Base-by-base conservation (phyloP, 2,329 filamentous ascomycete species). In the Pezicula carpinea region DNA sequence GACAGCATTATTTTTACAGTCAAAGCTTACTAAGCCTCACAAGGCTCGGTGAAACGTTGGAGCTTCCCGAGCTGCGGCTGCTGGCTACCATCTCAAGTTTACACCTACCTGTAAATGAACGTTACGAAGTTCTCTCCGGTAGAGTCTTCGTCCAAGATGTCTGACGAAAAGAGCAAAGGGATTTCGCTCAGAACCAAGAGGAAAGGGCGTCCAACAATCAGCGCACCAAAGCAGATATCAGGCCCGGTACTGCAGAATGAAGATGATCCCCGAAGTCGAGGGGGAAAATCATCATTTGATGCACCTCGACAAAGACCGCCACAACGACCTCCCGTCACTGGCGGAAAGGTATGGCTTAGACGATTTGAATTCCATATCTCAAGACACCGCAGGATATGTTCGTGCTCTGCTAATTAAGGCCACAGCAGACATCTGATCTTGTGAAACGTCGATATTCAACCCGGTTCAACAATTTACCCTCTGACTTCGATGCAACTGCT, bases 381-480 rank as follows among this genome's bases (percentile, higher is more conserved):
- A 41, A n/a, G 14, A 14, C 40, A 14, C 7, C 7, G 10, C 14
- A 15, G 11, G 26, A 38, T 36, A 31, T 47, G 15, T 26, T 35
- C 3, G 29, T n/a, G 17, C 23, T 34, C 34, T 2, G 5, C 32
- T 43, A 51, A 51, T 55, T 42, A 51, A 33, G 26, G 4, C 13
- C 23, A 31, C 32, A 21, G 6, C 34, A 66, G 79, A 84, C 81
- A 1, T 80, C 80, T 19, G 92, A 99, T 66, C 75, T 97, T 45
- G 91, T 99, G 49, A 97, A 97, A 72, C 80, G 90, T 58, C 78
- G 93, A 58, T 99, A 97, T 69, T 97, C 93, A 33, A 91, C 91
- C 35, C 84, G 92, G 51, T 95, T 96, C 66, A 92, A 90, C 59
- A 83, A 87, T 54, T 67, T 85, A 1, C 86, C 87, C 1, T 71